Percentiles rank a stretch among this genome's conserved stretches.
Conservation (phyloP, 2,329 filamentous ascomycete genomes). For the Elsinoe ampelina region DNA sequence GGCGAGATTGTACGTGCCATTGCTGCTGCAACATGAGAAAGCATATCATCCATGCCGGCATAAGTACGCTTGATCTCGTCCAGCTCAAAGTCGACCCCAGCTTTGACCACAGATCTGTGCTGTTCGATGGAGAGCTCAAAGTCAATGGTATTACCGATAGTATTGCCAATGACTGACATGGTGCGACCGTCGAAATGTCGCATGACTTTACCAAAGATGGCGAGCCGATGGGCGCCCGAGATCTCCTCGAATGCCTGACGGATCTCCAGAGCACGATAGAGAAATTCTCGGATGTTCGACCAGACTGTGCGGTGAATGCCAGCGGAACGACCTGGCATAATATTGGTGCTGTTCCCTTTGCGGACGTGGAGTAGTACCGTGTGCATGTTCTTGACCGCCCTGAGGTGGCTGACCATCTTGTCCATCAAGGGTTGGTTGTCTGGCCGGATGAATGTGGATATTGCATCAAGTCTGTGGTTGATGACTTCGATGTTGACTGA, state of each 20-base stretch:
- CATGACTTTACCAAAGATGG: conserved; percentile 49
- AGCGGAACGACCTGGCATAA: conserved; percentile 24
- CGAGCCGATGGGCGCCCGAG: conserved; percentile 42
- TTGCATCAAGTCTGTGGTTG: conserved; percentile 58
- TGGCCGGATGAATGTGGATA: conserved; percentile 55
- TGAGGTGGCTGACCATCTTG: conserved; percentile 56
- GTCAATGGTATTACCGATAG: conserved; percentile 67
- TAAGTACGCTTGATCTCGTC: conserved; percentile 72
- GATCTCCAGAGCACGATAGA: conserved; percentile 60
- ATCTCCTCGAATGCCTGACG: conserved; percentile 54
- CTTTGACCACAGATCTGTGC: conserved; percentile 61
- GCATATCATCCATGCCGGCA: conserved; percentile 63
- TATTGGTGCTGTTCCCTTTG: conserved; percentile 50
- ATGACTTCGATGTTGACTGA: conserved; percentile 61
- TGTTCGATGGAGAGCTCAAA: conserved; percentile 66
- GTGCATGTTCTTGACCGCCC: conserved; percentile 66
- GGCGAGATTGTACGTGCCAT: conserved; percentile 55
- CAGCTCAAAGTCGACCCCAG: conserved; percentile 62
- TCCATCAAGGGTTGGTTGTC: conserved; percentile 58
- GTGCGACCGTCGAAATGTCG: conserved; percentile 49
- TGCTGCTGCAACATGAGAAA: conserved; percentile 58
- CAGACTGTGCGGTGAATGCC: conserved; percentile 51
- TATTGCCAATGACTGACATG: conserved; percentile 57
- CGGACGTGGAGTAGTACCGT: conserved; percentile 59
- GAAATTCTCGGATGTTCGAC: conserved; percentile 64